Conservation (phyloP, 257 asterid genomes). For the Penstemon eatonii region DNA sequence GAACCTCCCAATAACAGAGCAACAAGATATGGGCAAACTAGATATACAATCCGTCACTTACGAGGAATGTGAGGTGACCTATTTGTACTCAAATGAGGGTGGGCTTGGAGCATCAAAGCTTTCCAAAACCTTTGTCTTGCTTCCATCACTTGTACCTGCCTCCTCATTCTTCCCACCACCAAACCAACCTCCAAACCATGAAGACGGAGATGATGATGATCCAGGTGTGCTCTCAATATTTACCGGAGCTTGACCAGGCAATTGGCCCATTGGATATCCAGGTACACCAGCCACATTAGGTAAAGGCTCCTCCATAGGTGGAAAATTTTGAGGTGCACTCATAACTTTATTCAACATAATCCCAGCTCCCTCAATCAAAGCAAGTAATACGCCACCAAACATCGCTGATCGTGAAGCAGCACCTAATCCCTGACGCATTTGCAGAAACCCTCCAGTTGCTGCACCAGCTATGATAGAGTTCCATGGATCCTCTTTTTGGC, state of each 20-base stretch:
- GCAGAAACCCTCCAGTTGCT: slow-evolving; percentile 90
- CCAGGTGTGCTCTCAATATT: slow-evolving; percentile 42
- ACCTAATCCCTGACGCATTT: slow-evolving; percentile 78
- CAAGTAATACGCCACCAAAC: slow-evolving; percentile 79
- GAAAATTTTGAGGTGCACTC: slow-evolving; percentile 56
- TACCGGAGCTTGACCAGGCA: slow-evolving; percentile 66
- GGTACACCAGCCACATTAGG: slow-evolving; percentile 53
- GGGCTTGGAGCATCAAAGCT: slow-evolving; percentile 90
- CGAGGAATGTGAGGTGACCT: slow-evolving; percentile 31
- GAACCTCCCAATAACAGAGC: slow-evolving; percentile 13
- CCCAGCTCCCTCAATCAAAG: slow-evolving; percentile 88
- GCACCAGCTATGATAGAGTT: slow-evolving; percentile 91
- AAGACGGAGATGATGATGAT: slow-evolving; percentile 42
- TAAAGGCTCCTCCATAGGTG: slow-evolving; percentile 62
- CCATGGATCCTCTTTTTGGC: slow-evolving; percentile 94
- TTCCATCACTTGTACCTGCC: slow-evolving; percentile 46
- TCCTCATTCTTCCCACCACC: slow-evolving; percentile 69
- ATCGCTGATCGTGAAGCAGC: slow-evolving; percentile 72
- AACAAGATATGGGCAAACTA: not conserved
- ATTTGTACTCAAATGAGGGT: slow-evolving; percentile 87
- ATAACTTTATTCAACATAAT: slow-evolving; percentile 69
- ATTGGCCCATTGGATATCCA: slow-evolving; percentile 60
- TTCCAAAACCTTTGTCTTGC: slow-evolving; percentile 87
- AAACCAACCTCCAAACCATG: slow-evolving; percentile 86
- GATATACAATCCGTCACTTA: slow-evolving; percentile 17